Conservation (phyloP, 345 rosid species). For the Iberis pinnata region DNA sequence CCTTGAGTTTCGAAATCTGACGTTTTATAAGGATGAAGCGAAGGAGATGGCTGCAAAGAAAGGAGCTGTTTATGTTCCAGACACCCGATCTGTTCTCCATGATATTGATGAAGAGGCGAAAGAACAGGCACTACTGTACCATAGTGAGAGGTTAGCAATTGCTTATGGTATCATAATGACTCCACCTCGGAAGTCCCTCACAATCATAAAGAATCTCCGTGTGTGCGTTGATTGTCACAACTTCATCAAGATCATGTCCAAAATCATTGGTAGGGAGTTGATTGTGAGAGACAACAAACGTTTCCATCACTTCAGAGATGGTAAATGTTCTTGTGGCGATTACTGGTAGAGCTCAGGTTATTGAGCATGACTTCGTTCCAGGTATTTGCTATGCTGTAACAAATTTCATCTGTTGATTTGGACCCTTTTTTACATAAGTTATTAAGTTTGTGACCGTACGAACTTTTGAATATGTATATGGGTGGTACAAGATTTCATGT, state of each 20-base stretch:
- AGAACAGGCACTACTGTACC: slow-evolving; percentile 71
- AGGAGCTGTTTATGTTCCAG: slow-evolving; percentile 52
- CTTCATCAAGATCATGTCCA: slow-evolving; percentile 78
- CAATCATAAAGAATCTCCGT: slow-evolving; percentile 73
- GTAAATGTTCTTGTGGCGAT: slow-evolving; percentile 55
- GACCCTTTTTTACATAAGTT: background rate
- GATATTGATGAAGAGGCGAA: slow-evolving; percentile 82
- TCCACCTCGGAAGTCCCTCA: slow-evolving; percentile 54
- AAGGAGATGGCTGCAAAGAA: slow-evolving; percentile 54
- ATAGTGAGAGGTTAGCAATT: slow-evolving; percentile 73
- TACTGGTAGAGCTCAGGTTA: slow-evolving; percentile 37
- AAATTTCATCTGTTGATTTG: slow-evolving; percentile 11
- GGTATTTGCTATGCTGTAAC: slow-evolving; percentile 16
- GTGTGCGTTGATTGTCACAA: slow-evolving; percentile 75
- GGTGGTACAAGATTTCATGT: slow-evolving; percentile 8
- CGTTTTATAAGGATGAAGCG: slow-evolving; percentile 61
- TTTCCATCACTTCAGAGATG: slow-evolving; percentile 61
- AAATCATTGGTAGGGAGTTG: slow-evolving; percentile 61
- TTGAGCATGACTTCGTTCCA: background rate
- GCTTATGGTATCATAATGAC: slow-evolving; percentile 75
- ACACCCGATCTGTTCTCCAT: slow-evolving; percentile 63
- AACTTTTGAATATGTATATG: slow-evolving; percentile 4
- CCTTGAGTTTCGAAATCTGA: slow-evolving; percentile 46
- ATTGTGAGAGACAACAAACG: slow-evolving; percentile 76
- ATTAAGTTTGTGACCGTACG: background rate